Evolutionary conservation across 192 early-diverging fungal genomes (phyloP).

Genomic region (Fimicolochytrium jonesii): DNA sequence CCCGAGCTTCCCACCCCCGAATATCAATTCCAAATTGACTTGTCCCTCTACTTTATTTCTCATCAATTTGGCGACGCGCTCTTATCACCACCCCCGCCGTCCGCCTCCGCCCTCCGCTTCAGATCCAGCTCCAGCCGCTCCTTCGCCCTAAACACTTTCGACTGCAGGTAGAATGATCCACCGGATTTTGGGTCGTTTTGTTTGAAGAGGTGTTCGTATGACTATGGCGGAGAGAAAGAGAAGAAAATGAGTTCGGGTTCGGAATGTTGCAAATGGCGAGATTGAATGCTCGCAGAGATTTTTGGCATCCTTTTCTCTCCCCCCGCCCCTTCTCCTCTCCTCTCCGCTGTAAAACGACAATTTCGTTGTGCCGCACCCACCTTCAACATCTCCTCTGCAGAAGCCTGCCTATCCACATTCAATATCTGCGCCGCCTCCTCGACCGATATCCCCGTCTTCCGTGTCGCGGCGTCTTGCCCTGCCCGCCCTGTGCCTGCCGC

Average conservation of each 20-base stretch:
- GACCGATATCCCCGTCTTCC: conserved; percentile 76
- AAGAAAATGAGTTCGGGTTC: background rate
- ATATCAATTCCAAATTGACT: too few relatives aligned
- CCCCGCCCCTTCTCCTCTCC: too few relatives aligned
- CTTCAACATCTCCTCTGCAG: conserved; percentile 55
- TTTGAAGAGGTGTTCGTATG: conserved; percentile 83
- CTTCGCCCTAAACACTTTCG: conserved; percentile 88
- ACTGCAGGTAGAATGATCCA: conserved; percentile 92
- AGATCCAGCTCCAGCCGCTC: conserved; percentile 92
- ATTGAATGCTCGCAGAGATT: background rate
- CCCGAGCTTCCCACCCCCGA: too few relatives aligned
- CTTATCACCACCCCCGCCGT: too few relatives aligned
- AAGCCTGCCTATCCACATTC: conserved; percentile 70
- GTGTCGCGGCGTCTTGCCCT: conserved; percentile 19
- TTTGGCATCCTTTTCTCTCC: background rate
- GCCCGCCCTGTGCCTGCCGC: conserved; percentile 11
- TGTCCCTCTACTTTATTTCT: too few relatives aligned
- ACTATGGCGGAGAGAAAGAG: conserved; percentile 35
- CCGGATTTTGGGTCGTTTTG: conserved; percentile 80
- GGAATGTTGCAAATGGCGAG: background rate
- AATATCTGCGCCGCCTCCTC: conserved; percentile 91
- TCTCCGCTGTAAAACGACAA: too few relatives aligned
- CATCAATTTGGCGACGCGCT: too few relatives aligned
- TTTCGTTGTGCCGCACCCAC: too few relatives aligned
- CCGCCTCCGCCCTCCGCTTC: conserved; percentile 42